Evolutionary conservation across 176 grass and related monocot species (phyloP), one percentile per base, ranked within the genome.

Genomic region (Musa acuminata): DNA sequence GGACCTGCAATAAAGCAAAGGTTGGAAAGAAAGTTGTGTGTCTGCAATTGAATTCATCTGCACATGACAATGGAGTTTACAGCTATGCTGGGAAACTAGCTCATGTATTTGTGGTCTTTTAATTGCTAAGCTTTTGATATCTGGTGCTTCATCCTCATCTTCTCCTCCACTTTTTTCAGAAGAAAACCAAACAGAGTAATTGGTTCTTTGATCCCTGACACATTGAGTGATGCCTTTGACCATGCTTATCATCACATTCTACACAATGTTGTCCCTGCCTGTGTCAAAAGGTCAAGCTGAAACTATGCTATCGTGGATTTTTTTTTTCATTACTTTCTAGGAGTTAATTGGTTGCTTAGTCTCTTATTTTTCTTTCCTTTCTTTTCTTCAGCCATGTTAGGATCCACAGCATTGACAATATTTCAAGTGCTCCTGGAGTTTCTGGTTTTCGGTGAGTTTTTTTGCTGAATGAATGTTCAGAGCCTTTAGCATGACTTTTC

Each of bases 201-300:
- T 59, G 72, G 88, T 52, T 93, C 94, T 29, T 84, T 97, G 76
- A 90, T 97, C 75, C 90, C 94, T 69, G 90, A 85, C 72, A 84
- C 90, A 68, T 76, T 98, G 75, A 82, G 77, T 50, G 88, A 91
- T 57, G 90, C 90, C 75, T 89, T 93, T 72, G 94, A 98, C 51
- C 88, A 91, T 82, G 73, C 90, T 72, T 86, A 89, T 87, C 95
- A 98, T 87, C 95, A 98, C 62, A 82, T 98, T 82, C 85, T 98
- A 64, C 95, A 93, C 72, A 91, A 82, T 67, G 85, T 87, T 59
- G 83, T 89, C 75, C 83, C 88, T 3, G 72, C 86, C 52, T 75
- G 83, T 81, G 84, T 84, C 72, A 93, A 80, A 84, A 98, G 95
- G 95, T 98, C 11, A 29, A 79, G 66, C 75, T 76, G 51, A 80